phyloP scores from a whole-genome alignment of 2,329 filamentous ascomycete genomes.

The Calonectria pteridis region DNA sequence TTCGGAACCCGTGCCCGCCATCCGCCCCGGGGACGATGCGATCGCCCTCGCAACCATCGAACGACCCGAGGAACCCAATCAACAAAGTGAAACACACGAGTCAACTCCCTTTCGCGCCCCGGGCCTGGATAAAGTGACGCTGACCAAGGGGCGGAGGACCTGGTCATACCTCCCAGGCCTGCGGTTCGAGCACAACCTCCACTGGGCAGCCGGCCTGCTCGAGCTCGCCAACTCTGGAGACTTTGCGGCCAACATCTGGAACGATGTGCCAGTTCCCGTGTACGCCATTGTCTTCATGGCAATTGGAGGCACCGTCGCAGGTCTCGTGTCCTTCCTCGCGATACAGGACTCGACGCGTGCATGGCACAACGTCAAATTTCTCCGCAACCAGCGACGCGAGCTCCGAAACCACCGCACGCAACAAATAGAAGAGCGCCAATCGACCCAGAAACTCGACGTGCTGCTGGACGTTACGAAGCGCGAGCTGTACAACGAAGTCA shows the following conservation, averaged over 20 bases:
- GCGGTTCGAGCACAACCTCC: constrained; percentile 47
- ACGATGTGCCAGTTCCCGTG: constrained; percentile 61
- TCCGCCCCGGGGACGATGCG: not conserved
- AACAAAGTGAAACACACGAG: not conserved
- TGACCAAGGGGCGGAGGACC: constrained; percentile 23
- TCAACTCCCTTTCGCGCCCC: constrained; percentile 14
- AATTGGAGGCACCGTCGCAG: constrained; percentile 61
- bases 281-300: constrained; percentile 65
- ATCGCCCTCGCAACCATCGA: not conserved
- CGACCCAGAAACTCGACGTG: constrained; percentile 46
- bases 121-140: constrained; percentile 25
- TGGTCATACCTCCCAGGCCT: constrained; percentile 31
- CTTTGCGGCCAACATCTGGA: constrained; percentile 71
- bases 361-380: constrained; percentile 59
- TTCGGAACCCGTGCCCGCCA: not conserved
- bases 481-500: constrained; percentile 63
- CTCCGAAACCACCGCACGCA: constrained; percentile 42
- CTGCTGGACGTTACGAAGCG: constrained; percentile 59
- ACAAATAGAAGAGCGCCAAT: constrained; percentile 17
- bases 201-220: constrained; percentile 59
- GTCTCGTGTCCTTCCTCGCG: constrained; percentile 60
- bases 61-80: not conserved
- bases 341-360: constrained; percentile 58
- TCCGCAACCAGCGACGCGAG: constrained; percentile 55
- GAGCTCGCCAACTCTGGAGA: constrained; percentile 68